Conservation (phyloP, 371 early-diverging fungal species). For the Mucor saturninus region DNA sequence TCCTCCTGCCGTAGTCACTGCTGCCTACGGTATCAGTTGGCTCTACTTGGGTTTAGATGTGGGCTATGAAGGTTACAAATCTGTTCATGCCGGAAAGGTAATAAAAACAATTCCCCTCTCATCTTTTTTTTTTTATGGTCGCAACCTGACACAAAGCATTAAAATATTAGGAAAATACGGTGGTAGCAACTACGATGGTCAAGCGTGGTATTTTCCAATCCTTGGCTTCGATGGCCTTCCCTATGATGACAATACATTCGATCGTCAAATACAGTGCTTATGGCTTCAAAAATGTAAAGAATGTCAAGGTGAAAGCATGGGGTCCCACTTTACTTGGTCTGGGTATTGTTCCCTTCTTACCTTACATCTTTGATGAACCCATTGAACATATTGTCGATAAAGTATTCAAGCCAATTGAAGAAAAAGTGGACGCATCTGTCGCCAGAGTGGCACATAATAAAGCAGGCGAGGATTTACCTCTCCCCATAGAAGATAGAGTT, state of each 20-base stretch:
- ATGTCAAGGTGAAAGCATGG: slow-evolving; percentile 58
- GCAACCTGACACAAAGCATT: not conserved
- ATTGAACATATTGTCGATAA: slow-evolving; percentile 71
- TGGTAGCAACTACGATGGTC: slow-evolving; percentile 59
- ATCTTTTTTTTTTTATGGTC: not conserved
- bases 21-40: slow-evolving; percentile 71
- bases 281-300: slow-evolving; percentile 60
- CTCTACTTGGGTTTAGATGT: slow-evolving; percentile 71
- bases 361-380: slow-evolving; percentile 77
- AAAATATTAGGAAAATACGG: slow-evolving; percentile 37
- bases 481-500: slow-evolving; percentile 11
- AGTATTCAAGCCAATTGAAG: slow-evolving; percentile 61
- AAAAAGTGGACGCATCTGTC: slow-evolving; percentile 22
- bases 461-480: slow-evolving; percentile 28
- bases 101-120: slow-evolving; percentile 3
- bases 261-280: slow-evolving; percentile 72
- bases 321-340: slow-evolving; percentile 75
- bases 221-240: slow-evolving; percentile 73
- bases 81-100: slow-evolving; percentile 58
- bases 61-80: slow-evolving; percentile 73
- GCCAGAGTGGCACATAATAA: slow-evolving; percentile 36
- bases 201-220: slow-evolving; percentile 77
- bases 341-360: slow-evolving; percentile 72
- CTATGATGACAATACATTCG: slow-evolving; percentile 76
- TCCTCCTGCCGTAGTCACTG: slow-evolving; percentile 58